Percentiles rank a stretch among this genome's conserved stretches.
Conservation (phyloP, 2,329 filamentous ascomycete genomes). For the Sphaceloma murrayae region DNA sequence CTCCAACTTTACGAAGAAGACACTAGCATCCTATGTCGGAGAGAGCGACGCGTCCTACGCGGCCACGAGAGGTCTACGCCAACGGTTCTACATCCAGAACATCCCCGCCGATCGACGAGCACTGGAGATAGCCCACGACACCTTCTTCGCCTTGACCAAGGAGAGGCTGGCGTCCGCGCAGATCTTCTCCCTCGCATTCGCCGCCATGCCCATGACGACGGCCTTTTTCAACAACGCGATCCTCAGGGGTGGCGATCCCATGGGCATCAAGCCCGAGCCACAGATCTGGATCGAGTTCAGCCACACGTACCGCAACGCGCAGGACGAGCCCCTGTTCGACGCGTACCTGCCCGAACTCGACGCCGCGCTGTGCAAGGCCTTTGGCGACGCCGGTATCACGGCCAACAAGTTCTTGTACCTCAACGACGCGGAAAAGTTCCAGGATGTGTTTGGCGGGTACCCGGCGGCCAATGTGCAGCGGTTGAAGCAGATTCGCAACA, state of each 20-base stretch:
- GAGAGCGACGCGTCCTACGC: not conserved
- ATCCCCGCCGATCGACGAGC: constrained; percentile 3
- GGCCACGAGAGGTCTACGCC: not conserved
- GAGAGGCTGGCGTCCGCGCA: not conserved
- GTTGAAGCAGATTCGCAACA: constrained; percentile 32
- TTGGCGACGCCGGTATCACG: constrained; percentile 25
- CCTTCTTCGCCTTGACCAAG: constrained; percentile 4
- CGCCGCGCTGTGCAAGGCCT: constrained; percentile 25
- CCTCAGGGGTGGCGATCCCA: constrained; percentile 4
- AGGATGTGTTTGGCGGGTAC: constrained; percentile 35
- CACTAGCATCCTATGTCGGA: constrained; percentile 4
- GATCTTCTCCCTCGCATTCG: constrained; percentile 5
- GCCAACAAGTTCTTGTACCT: constrained; percentile 22
- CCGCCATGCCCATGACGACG: constrained; percentile 5
- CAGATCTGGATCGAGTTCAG: constrained; percentile 15
- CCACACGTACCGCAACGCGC: not conserved
- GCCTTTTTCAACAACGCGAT: constrained; percentile 1
- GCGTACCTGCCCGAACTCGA: constrained; percentile 28
- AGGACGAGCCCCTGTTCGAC: constrained; percentile 30
- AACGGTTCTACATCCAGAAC: constrained; percentile 8
- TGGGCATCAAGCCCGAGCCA: constrained; percentile 6
- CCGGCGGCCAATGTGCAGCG: constrained; percentile 29
- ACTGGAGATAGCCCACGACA: constrained; percentile 5
- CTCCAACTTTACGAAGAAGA: constrained; percentile 9
- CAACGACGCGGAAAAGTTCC: constrained; percentile 33